A percentile compares a stretch with the other conserved stretches of the same genome.
phyloP scores from a whole-genome alignment of 176 grass and related monocot genomes.

The Cocos nucifera region DNA sequence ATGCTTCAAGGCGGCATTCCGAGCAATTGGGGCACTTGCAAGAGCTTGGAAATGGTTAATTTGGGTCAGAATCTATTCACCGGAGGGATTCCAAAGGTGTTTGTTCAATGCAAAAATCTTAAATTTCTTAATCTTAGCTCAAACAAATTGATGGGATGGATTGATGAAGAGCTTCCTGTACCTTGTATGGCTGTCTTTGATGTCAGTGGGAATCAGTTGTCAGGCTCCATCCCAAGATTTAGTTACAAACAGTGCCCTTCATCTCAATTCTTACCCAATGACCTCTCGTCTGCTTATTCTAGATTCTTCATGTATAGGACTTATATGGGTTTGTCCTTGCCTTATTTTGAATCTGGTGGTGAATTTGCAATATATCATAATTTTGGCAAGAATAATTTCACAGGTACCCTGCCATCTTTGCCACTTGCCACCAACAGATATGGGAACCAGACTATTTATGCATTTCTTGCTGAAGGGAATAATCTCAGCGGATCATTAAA shows the following conservation, averaged over 20 bases:
- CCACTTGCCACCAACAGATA: constrained; percentile 38
- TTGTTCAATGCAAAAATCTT: constrained; percentile 39
- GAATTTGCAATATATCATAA: constrained; percentile 60
- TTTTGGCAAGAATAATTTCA: constrained; percentile 68
- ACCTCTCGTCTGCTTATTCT: constrained; percentile 25
- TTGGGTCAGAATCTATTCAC: constrained; percentile 36
- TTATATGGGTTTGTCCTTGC: constrained; percentile 17
- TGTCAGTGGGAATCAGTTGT: constrained; percentile 44
- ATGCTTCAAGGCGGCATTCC: constrained; percentile 30
- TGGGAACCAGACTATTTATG: constrained; percentile 41
- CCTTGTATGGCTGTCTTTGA: constrained; percentile 49
- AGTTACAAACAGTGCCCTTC: constrained; percentile 19
- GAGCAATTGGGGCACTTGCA: constrained; percentile 43
- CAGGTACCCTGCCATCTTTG: constrained; percentile 42
- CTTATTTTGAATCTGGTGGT: constrained; percentile 18
- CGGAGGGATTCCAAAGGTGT: constrained; percentile 32
- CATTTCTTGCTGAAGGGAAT: constrained; percentile 54
- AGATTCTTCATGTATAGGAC: constrained; percentile 30
- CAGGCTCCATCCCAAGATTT: constrained; percentile 45
- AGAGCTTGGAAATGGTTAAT: constrained; percentile 46
- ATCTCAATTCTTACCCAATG: constrained; percentile 13
- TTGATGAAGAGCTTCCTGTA: constrained; percentile 26
- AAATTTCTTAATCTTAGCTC: constrained; percentile 54
- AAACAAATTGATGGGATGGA: constrained; percentile 36
- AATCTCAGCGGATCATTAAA: constrained; percentile 50